Evolutionary conservation across 352 stramenopile genomes (phyloP).

Genomic region (Pilasporangium apinafurcum): DNA sequence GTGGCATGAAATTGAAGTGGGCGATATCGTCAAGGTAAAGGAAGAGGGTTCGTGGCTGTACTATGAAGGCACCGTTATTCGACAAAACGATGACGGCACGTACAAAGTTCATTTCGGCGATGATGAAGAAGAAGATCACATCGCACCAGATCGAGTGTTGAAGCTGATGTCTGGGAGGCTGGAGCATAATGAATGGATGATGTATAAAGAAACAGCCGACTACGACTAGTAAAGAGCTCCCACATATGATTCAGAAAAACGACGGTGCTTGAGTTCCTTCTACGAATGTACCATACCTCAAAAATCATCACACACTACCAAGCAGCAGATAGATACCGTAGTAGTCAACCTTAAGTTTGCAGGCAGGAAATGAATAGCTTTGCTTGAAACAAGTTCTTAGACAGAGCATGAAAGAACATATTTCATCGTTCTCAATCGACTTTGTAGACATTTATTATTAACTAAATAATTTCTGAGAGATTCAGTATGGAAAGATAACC

Average conservation of each 20-base stretch:
- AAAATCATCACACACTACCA: too few relatives aligned
- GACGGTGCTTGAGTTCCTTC: too few relatives aligned
- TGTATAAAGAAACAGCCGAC: constrained; percentile 46
- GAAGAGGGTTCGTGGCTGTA: constrained; percentile 50
- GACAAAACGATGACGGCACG: constrained; percentile 39
- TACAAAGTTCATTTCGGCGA: constrained; percentile 63
- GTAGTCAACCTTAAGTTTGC: too few relatives aligned
- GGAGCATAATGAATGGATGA: constrained; percentile 69
- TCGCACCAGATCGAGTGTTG: constrained; percentile 31
- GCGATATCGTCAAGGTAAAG: constrained; percentile 60
- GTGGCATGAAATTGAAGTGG: constrained; percentile 60
- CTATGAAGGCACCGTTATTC: constrained; percentile 50
- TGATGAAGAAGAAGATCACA: constrained; percentile 47
- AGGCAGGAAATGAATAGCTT: too few relatives aligned
- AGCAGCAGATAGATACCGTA: too few relatives aligned
- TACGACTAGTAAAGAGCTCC: constrained; percentile 10
- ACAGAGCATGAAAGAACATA: too few relatives aligned
- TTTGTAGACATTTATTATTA: constrained; percentile 3
- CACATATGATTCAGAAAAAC: neutral
- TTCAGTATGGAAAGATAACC: constrained; percentile 51
- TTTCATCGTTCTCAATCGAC: neutral
- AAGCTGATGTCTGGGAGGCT: constrained; percentile 65
- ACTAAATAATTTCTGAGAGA: constrained; percentile 35
- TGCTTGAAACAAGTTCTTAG: too few relatives aligned
- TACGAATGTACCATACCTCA: neutral